phyloP scores from a whole-genome alignment of 148 eudicot species.

The Beta vulgaris region DNA sequence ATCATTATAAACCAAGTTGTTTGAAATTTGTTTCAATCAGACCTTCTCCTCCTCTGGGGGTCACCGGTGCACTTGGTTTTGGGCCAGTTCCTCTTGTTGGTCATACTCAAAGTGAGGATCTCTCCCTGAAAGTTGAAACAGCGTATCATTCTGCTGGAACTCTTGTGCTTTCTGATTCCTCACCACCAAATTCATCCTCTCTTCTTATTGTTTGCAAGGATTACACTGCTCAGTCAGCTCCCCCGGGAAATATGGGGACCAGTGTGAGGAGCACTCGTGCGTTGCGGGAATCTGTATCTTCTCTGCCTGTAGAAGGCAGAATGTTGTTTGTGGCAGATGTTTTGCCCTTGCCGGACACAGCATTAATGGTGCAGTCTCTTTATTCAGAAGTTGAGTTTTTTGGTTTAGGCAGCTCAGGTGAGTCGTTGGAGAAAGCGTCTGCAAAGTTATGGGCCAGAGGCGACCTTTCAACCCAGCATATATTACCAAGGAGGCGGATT shows the following conservation, averaged over 20 bases:
- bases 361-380: slow-evolving; percentile 71
- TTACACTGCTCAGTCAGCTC: slow-evolving; percentile 64
- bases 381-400: slow-evolving; percentile 68
- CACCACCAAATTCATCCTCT: slow-evolving; percentile 77
- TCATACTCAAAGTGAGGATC: slow-evolving; percentile 81
- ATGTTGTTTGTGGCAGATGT: slow-evolving; percentile 94
- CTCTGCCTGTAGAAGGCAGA: slow-evolving; percentile 88
- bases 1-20: slow-evolving; percentile 69
- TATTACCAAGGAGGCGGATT: slow-evolving; percentile 83
- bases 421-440: slow-evolving; percentile 65
- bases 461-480: slow-evolving; percentile 90
- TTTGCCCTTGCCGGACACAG: slow-evolving; percentile 74
- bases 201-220: slow-evolving; percentile 82
- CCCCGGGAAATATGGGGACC: slow-evolving; percentile 58
- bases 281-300: slow-evolving; percentile 81
- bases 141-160: slow-evolving; percentile 81
- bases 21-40: slow-evolving; percentile 80
- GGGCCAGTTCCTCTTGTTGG: slow-evolving; percentile 75
- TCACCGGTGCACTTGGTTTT: slow-evolving; percentile 70
- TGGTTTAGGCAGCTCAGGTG: slow-evolving; percentile 57
- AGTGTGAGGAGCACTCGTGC: slow-evolving; percentile 73
- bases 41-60: slow-evolving; percentile 94
- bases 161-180: slow-evolving; percentile 93
- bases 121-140: slow-evolving; percentile 79
- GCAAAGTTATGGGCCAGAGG: slow-evolving; percentile 90